Conservation (phyloP, 2,329 filamentous ascomycete genomes). For the Passalora sequoiae region DNA sequence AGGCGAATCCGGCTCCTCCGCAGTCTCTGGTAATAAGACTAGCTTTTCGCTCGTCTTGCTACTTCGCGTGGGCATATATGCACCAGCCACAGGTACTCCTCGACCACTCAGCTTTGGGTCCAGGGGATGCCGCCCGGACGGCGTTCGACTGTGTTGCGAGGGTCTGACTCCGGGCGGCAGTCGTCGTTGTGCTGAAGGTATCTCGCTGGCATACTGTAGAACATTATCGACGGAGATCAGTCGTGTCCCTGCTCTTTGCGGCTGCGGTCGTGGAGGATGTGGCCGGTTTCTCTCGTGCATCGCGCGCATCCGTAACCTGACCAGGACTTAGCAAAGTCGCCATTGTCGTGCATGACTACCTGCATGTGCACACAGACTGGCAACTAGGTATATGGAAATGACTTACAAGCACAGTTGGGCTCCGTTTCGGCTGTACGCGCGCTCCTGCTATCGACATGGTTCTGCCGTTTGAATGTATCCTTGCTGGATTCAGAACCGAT, state of each 20-base stretch:
- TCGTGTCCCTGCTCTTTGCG: constrained; percentile 51
- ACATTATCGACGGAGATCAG: constrained; percentile 88
- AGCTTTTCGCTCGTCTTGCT: constrained; percentile 95
- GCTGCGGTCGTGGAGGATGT: constrained; percentile 16
- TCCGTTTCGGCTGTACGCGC: constrained; percentile 17
- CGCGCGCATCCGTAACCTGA: constrained; percentile 24
- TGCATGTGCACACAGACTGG: too few relatives aligned
- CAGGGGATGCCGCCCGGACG: constrained; percentile 48
- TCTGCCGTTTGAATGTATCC: too few relatives aligned
- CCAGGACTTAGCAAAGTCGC: constrained; percentile 13
- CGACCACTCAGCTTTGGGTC: constrained; percentile 54
- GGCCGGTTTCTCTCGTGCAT: constrained; percentile 12
- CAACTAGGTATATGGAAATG: too few relatives aligned
- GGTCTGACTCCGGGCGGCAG: constrained; percentile 57
- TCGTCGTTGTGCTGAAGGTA: constrained; percentile 88
- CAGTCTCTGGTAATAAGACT: constrained; percentile 84
- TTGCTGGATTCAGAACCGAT: too few relatives aligned
- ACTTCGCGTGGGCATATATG: constrained; percentile 71
- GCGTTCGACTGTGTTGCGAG: constrained; percentile 43
- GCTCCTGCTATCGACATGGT: constrained; percentile 18
- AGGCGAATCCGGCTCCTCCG: constrained; percentile 44
- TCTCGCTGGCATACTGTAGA: constrained; percentile 87
- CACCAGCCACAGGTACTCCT: constrained; percentile 34
- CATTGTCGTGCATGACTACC: constrained; percentile 7
- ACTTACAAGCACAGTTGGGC: constrained; percentile 20